Base-by-base conservation (phyloP, 2,329 filamentous ascomycete genomes). In the Didymella arachidicola region DNA sequence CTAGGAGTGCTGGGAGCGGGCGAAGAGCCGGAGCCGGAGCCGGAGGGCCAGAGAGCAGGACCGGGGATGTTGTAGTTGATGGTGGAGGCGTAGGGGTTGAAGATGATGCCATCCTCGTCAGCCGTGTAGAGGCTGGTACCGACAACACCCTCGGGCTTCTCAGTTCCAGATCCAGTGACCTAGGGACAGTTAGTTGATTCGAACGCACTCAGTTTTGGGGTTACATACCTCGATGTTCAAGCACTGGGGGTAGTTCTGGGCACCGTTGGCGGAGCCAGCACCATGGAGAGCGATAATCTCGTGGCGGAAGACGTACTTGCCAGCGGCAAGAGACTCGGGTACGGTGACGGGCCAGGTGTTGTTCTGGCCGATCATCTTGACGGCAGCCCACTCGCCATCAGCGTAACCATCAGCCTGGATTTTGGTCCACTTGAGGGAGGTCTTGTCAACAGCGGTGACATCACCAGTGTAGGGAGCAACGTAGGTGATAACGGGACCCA, bases 261-360 rank as follows among this genome's bases (percentile, higher is more conserved):
- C 83, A 29, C 82, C 82, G 60, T 83, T 80, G 50, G 47, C 61
- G 3, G 73, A 71, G n/a, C 71, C 66, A 11, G 79, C 78, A 0
- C 72, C 71, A 62, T 85, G 83, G 8, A 85, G 74, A 3, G 80
- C 84, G 53, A 82, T 81, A 53, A 80, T 79, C 73, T 86, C 84
- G 67, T 86, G 83, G 19, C 84, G 79, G 59, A 87, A 76, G 57
- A 87, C 82, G 65, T 86, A 86, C 60, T 81, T 79, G 12, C 84
- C 84, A 0, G 80, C 68, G 14, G 68, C 72, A 53, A 84, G 76
- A 16, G 73, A 66, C 4, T 67, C 56, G 7, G 83, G 83, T 27
- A 85, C 77, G 11, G 76, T 80, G 25, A 81, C 73, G 41, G 64
- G 79, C 77, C 64, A 77, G 12, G 84, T 83, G 43, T 79, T 80